Evolutionary conservation across 345 rosid species (phyloP), one percentile per base, ranked within the genome.

Genomic region (Excoecaria agallocha): DNA sequence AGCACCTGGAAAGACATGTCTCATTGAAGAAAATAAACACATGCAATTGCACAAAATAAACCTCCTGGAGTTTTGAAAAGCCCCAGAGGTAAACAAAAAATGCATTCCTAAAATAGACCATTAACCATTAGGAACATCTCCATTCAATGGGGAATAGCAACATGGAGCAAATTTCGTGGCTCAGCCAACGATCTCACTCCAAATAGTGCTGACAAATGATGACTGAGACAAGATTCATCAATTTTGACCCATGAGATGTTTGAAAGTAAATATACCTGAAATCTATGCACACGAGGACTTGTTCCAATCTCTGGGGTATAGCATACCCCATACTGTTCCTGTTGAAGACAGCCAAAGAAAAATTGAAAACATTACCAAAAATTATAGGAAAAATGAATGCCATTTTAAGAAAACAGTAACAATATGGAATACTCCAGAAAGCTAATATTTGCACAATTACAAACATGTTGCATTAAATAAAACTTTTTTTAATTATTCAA

Each of bases 241-340:
- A n/a, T n/a, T n/a, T n/a, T n/a, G n/a, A n/a, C 1, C 48, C 48
- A 43, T 10, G 10, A 43, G 10, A 43, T 43, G 48, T 43, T 43
- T 43, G 48, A 41, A 65, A 6, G n/a, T 55, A 71, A 19, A 69
- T 9, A 20, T 85, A 93, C 99, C 96, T 96, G 96, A 80, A 83
- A 80, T 84, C 94, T 89, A 82, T 91, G 89, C 65, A 81, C 64
- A 74, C 82, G 87, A 50, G 87, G 88, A 80, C 84, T 88, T 74
- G 85, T 77, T 76, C 86, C 90, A 79, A 76, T 80, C 70, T 79
- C 89, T 13, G 76, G 81, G 59, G 74, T 77, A 51, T 88, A 85
- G 78, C 82, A 86, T 51, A 77, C 78, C 66, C 91, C 90, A 82
- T 86, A 89, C 50, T 87, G 91, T 25, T 87, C 92, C 99, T 96